Conservation (phyloP, 495 filamentous ascomycete species). For the Hyaloscypha hepaticicola region DNA sequence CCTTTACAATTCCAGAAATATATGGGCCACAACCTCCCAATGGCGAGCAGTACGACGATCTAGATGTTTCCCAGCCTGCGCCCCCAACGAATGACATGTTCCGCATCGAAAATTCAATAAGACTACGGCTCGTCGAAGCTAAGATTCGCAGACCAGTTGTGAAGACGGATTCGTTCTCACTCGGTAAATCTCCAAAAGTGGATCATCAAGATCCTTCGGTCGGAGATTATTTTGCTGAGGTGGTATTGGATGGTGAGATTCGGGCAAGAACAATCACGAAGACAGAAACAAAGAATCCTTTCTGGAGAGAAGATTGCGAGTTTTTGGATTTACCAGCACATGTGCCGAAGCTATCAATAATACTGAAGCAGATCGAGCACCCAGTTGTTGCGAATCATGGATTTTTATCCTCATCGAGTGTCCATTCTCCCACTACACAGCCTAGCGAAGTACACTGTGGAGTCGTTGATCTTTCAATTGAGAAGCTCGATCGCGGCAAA, state of each 20-base stretch:
- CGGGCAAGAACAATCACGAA: constrained; percentile 83
- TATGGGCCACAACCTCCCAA: constrained; percentile 58
- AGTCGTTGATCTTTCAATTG: constrained; percentile 78
- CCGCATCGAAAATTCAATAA: constrained; percentile 58
- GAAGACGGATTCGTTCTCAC: constrained; percentile 34
- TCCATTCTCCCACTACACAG: constrained; percentile 17
- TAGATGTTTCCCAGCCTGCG: constrained; percentile 32
- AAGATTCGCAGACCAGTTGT: constrained; percentile 41
- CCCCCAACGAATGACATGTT: constrained; percentile 46
- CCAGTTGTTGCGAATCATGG: constrained; percentile 29
- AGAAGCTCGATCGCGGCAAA: constrained; percentile 74
- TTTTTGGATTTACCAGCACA: constrained; percentile 82
- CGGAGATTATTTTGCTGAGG: constrained; percentile 81
- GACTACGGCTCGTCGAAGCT: constrained; percentile 56
- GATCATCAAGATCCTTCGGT: constrained; percentile 39
- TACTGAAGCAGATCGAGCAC: constrained; percentile 71
- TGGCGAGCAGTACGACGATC: constrained; percentile 33
- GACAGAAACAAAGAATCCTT: constrained; percentile 76
- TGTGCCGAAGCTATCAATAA: constrained; percentile 74
- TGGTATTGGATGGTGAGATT: constrained; percentile 88
- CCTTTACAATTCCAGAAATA: constrained; percentile 91
- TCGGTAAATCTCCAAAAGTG: constrained; percentile 28
- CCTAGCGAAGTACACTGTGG: constrained; percentile 56
- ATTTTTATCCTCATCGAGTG: constrained; percentile 26
- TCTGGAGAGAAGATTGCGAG: constrained; percentile 92